phyloP scores from a whole-genome alignment of 306 rosid species.

The Luffa aegyptiaca region DNA sequence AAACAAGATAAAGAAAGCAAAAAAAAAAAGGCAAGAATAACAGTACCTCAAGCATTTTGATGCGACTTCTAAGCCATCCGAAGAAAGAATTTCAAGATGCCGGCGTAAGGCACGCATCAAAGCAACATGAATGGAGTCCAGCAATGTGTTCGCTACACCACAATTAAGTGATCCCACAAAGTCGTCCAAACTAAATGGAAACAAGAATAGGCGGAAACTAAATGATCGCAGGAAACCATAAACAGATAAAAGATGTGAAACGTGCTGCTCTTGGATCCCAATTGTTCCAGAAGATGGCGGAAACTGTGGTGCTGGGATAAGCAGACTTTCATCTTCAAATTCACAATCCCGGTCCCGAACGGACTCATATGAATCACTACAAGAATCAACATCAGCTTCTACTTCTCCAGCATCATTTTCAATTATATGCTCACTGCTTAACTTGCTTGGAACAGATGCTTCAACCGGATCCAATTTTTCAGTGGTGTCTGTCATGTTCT shows the following conservation, averaged over 20 bases:
- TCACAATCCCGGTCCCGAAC: constrained; percentile 22
- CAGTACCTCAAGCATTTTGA: constrained; percentile 65
- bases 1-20: no score
- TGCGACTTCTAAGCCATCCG: constrained; percentile 62
- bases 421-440: constrained; percentile 13
- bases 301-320: constrained; percentile 35
- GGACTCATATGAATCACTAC: constrained; percentile 27
- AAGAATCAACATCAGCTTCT: constrained; percentile 32
- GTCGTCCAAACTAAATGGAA: constrained; percentile 79
- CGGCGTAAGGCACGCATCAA: constrained; percentile 59
- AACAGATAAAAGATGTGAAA: constrained; percentile 63
- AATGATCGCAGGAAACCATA: constrained; percentile 79
- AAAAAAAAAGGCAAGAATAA: background rate
- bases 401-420: constrained; percentile 21
- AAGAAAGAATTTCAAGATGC: constrained; percentile 53
- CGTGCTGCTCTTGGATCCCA: constrained; percentile 70
- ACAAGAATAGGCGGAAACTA: constrained; percentile 51
- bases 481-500: background rate
- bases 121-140: constrained; percentile 73
- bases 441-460: constrained; percentile 22
- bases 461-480: constrained; percentile 23
- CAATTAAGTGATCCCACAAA: constrained; percentile 81
- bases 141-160: constrained; percentile 35
- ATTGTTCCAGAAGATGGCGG: constrained; percentile 71
- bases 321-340: constrained; percentile 21